Evolutionary conservation across 2,329 filamentous ascomycete genomes (phyloP), one percentile per base, ranked within the genome.

Genomic region (Aspergillus jensenii): DNA sequence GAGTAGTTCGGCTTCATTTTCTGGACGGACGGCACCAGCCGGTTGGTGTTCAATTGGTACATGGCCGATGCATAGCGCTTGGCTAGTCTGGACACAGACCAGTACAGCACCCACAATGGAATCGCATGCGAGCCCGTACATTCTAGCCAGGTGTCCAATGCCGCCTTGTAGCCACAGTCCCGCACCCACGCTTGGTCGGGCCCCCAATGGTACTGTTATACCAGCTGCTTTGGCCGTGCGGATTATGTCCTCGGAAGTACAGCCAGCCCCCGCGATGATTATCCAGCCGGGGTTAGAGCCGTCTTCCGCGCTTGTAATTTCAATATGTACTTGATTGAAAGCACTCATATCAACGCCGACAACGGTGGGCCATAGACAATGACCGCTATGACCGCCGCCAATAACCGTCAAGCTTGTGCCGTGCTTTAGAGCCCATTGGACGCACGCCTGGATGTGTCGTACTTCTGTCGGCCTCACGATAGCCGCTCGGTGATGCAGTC

Each of bases 81-180:
- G 58, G 31, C 79, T 74, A 37, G 79, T 79, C 0, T 73, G 66
- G 53, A 84, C 78, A 61, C 79, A 81, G 68, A 87, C 79, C 25
- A 88, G 12, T 2, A 87, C 78, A 19, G 82, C 85, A 60, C 86
- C 85, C n/a, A 87, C 68, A 46, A 88, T 82, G 45, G 79, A 68
- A 61, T 88, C 85, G 62, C 83, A 87, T 3, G 84, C 60, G 12
- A 89, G 82, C 1, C 86, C 85, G 61, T 85, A 70, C 8, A 77
- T 55, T 58, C 85, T 76, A 37, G 81, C 65, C n/a, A 86, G 72
- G 62, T 87, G 84, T 2, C 85, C 85, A 49, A 88, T 85, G 52
- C 86, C 85, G 41, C 86, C 86, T 74, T 88, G 85, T 47, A 89
- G 74, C 84, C 84, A 88, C 14, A 85, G 63, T 0, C 86, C 86